A percentile compares a stretch with the other conserved stretches of the same genome.
Conservation (phyloP, 257 asterid genomes). For the Apocynum venetum region DNA sequence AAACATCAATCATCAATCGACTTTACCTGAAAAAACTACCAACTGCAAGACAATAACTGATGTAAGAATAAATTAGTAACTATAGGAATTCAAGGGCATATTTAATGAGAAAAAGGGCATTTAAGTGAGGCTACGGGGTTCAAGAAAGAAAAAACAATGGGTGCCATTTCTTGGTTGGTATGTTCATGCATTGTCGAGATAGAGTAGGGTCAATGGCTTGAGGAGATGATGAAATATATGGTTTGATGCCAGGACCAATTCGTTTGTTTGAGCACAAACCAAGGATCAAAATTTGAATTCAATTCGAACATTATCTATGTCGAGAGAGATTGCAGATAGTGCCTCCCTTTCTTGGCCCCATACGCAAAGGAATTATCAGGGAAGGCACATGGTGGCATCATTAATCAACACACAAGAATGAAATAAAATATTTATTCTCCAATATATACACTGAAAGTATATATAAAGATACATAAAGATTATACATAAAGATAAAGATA, state of each 20-base stretch:
- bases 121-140: constrained; percentile 21
- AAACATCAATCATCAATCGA: constrained; percentile 30
- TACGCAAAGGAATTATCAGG: constrained; percentile 23
- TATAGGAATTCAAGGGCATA: neutral
- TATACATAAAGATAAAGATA: too few relatives aligned
- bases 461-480: too few relatives aligned
- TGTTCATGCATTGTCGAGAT: constrained; percentile 27
- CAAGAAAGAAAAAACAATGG: constrained; percentile 34
- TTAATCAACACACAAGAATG: neutral
- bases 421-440: too few relatives aligned
- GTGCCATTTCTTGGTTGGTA: constrained; percentile 27
- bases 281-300: constrained; percentile 26
- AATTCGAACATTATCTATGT: constrained; percentile 25
- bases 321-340: constrained; percentile 11
- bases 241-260: neutral
- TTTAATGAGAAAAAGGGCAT: constrained; percentile 17
- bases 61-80: constrained; percentile 10
- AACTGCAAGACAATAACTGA: constrained; percentile 31
- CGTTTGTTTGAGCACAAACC: neutral
- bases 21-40: constrained; percentile 75
- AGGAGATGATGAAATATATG: too few relatives aligned
- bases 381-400: constrained; percentile 47
- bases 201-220: neutral
- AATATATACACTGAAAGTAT: too few relatives aligned
- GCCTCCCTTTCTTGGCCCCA: constrained; percentile 37